Conservation (phyloP, 208 protist genomes). For the Porcisia hertigi region DNA sequence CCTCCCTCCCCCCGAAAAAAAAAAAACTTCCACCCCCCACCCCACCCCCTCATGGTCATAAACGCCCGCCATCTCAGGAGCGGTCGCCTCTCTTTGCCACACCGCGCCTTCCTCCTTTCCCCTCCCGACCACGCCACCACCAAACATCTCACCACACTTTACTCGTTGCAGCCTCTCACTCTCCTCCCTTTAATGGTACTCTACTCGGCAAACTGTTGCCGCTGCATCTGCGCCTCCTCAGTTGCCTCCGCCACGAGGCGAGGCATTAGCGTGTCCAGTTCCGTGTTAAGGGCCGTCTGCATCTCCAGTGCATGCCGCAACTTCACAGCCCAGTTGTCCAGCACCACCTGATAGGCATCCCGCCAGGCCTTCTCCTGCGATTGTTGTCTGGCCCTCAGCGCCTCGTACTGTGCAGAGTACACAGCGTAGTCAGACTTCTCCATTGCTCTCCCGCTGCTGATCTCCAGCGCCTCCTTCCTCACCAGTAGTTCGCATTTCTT, state of each 20-base stretch:
- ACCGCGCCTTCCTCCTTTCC: not conserved
- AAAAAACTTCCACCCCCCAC: too few relatives aligned
- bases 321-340: conserved; percentile 46
- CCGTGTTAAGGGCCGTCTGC: conserved; percentile 65
- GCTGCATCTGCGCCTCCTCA: conserved; percentile 68
- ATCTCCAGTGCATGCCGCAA: conserved; percentile 55
- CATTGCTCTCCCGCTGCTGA: conserved; percentile 50
- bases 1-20: too few relatives aligned
- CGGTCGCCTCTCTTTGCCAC: not conserved
- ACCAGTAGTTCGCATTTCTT: conserved; percentile 66
- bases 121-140: not conserved
- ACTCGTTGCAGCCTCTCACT: not conserved
- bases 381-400: conserved; percentile 37
- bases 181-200: not conserved
- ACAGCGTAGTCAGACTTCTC: conserved; percentile 51
- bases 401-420: conserved; percentile 48
- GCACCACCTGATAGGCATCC: conserved; percentile 39
- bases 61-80: not conserved
- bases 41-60: not conserved
- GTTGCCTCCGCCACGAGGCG: conserved; percentile 70
- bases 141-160: not conserved
- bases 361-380: conserved; percentile 45
- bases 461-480: conserved; percentile 81
- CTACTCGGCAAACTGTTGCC: conserved; percentile 29
- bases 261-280: conserved; percentile 72